Evolutionary conservation across 345 rosid genomes (phyloP).

Genomic region (Melastoma malabathricum): DNA sequence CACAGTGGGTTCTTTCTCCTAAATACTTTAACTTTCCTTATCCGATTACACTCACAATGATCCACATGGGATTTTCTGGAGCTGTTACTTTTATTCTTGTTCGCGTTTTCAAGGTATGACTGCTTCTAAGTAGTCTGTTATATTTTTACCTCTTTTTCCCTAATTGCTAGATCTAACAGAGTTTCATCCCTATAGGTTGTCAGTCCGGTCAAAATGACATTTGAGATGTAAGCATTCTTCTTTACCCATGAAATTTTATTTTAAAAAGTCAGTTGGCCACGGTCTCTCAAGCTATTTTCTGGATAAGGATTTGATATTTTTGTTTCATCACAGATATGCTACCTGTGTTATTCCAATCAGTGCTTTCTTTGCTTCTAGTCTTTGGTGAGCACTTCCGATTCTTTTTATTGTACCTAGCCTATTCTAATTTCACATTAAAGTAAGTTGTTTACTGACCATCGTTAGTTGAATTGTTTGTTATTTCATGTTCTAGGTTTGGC

Average conservation of each 20-base stretch:
- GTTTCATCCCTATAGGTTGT: slow-evolving; percentile 48
- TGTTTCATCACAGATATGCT: slow-evolving; percentile 45
- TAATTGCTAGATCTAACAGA: not conserved
- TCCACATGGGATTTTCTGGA: slow-evolving; percentile 95
- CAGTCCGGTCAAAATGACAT: slow-evolving; percentile 93
- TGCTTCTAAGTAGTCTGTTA: not conserved
- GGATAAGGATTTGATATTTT: slow-evolving; percentile 2
- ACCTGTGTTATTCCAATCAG: slow-evolving; percentile 97
- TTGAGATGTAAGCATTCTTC: slow-evolving; percentile 64
- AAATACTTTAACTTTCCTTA: slow-evolving; percentile 86
- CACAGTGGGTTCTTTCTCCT: slow-evolving; percentile 99
- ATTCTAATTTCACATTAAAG: not conserved
- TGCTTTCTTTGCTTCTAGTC: slow-evolving; percentile 99
- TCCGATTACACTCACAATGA: slow-evolving; percentile 93
- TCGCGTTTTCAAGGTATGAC: slow-evolving; percentile 84
- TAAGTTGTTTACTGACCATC: not conserved
- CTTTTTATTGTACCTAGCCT: not conserved
- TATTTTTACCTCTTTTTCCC: not conserved
- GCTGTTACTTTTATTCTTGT: slow-evolving; percentile 66
- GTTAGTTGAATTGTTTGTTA: slow-evolving; percentile 3
- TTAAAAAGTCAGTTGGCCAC: not conserved
- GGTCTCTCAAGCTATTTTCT: slow-evolving; percentile 2
- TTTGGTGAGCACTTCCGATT: slow-evolving; percentile 50
- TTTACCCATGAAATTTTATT: not conserved
- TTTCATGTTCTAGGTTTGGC: slow-evolving; percentile 62